phyloP scores from a whole-genome alignment of 495 filamentous ascomycete species.

The Jackrogersella multiformis region DNA sequence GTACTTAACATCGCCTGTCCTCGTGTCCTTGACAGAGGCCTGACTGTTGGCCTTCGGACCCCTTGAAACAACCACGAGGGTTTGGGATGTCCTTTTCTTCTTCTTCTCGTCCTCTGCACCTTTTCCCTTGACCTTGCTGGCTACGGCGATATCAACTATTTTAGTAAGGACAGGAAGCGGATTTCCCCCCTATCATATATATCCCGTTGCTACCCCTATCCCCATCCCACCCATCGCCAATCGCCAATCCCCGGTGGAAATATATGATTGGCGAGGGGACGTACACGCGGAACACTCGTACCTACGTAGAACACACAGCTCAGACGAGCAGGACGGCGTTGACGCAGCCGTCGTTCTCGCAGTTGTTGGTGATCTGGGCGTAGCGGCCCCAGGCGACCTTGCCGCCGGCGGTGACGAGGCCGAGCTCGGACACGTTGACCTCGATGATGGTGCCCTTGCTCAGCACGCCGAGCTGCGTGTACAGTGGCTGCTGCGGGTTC shows the following conservation, averaged over 20 bases:
- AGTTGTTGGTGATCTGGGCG: conserved; percentile 78
- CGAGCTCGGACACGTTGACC: conserved; percentile 94
- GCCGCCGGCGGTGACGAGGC: conserved; percentile 89
- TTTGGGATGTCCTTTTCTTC: no score
- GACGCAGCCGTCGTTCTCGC: conserved; percentile 69
- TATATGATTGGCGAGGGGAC: no score
- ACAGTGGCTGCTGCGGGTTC: conserved; percentile 95
- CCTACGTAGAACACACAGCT: no score
- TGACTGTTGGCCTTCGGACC: neutral
- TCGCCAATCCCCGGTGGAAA: no score
- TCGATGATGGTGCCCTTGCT: conserved; percentile 96
- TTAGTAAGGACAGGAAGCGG: no score
- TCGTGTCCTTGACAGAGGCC: neutral
- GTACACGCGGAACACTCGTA: no score
- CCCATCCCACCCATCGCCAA: no score
- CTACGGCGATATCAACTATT: no score
- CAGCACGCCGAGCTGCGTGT: conserved; percentile 92
- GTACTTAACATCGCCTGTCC: conserved; percentile 1
- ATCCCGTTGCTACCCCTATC: neutral
- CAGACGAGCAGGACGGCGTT: conserved; percentile 56
- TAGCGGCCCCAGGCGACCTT: conserved; percentile 85
- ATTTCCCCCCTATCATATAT: no score
- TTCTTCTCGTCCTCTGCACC: no score
- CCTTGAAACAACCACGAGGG: no score
- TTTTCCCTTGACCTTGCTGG: no score